phyloP scores from a whole-genome alignment of 2,329 filamentous ascomycete genomes.

The Karstenula rhodostoma region DNA sequence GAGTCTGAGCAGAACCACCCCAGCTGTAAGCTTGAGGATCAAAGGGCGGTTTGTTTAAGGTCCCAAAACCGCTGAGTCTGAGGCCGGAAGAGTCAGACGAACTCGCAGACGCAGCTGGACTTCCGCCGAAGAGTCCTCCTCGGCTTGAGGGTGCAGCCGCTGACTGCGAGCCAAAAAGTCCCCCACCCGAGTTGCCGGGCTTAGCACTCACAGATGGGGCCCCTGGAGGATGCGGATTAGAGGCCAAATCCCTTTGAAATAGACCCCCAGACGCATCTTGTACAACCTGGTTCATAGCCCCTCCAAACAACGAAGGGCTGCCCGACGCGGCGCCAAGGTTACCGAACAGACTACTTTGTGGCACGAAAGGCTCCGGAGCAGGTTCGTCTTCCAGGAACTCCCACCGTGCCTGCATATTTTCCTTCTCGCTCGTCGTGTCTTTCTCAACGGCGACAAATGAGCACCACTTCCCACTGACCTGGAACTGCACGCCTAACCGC shows the following conservation, averaged over 20 bases:
- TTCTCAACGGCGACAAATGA: constrained; percentile 74
- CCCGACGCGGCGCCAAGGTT: background rate
- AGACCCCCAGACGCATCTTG: background rate
- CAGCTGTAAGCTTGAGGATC: background rate
- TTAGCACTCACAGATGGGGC: background rate
- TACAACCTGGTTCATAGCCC: background rate
- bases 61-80: no score
- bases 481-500: constrained; percentile 69
- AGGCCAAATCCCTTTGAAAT: background rate
- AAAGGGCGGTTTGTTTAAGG: background rate
- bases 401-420: constrained; percentile 26
- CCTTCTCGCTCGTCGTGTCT: constrained; percentile 13
- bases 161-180: background rate
- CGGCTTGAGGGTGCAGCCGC: no score
- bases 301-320: background rate
- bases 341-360: background rate
- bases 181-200: background rate
- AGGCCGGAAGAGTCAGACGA: no score
- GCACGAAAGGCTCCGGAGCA: background rate
- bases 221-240: background rate
- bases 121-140: no score
- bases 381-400: constrained; percentile 31
- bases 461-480: constrained; percentile 74
- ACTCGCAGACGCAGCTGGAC: no score
- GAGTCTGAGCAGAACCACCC: no score